Conservation (phyloP, 768 basidiomycete species). For the Exsudoporus frostii region DNA sequence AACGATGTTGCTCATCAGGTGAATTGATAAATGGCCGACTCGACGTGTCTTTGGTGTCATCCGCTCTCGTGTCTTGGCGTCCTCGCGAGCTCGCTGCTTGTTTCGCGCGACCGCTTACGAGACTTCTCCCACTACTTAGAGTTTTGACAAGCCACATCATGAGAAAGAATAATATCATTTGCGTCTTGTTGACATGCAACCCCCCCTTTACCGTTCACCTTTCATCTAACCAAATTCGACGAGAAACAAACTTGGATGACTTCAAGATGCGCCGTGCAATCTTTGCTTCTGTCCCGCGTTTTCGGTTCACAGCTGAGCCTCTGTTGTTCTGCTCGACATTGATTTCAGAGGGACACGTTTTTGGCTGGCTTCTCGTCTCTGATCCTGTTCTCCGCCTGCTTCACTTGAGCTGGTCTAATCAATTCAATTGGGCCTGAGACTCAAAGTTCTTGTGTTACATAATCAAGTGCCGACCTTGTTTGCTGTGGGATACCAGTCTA, state of each 20-base stretch:
- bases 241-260: background rate
- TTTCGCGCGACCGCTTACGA: conserved; percentile 17
- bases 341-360: background rate
- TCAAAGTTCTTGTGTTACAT: conserved; percentile 1
- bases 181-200: background rate
- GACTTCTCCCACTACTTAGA: conserved; percentile 15
- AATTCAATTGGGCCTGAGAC: background rate
- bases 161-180: conserved; percentile 15
- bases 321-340: background rate
- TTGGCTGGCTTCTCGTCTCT: background rate
- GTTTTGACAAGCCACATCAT: conserved; percentile 19
- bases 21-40: background rate
- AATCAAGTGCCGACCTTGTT: background rate
- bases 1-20: background rate
- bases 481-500: conserved; percentile 1
- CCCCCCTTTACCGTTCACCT: conserved; percentile 9
- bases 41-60: background rate
- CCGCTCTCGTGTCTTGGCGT: background rate
- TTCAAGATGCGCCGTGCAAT: background rate
- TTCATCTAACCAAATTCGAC: conserved; percentile 24
- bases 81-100: background rate
- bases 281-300: background rate
- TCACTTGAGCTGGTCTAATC: background rate
- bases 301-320: background rate
- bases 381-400: background rate